Conservation (phyloP, 139 green algal species). For the Tetradesmus lagerheimii region DNA sequence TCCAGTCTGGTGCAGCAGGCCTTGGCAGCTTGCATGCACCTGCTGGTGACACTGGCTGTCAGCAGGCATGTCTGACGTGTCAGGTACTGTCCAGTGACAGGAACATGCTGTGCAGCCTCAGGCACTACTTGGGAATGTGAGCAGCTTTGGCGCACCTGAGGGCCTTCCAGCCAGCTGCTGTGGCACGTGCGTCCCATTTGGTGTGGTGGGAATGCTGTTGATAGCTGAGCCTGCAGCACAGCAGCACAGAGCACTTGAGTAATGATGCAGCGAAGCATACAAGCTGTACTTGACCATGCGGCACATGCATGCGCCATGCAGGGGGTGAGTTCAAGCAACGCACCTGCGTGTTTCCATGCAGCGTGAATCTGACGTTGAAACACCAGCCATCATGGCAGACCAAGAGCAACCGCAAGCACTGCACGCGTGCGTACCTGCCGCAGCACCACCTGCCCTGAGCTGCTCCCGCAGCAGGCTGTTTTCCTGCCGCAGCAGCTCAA, state of each 20-base stretch:
- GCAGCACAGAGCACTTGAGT: background rate
- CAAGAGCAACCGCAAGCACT: background rate
- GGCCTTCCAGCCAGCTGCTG: slow-evolving; percentile 11
- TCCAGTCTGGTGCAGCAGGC: too few relatives aligned
- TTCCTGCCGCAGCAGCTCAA: slow-evolving; percentile 79
- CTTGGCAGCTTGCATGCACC: too few relatives aligned
- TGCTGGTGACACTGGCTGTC: too few relatives aligned
- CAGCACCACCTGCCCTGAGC: slow-evolving; percentile 40
- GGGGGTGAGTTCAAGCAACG: too few relatives aligned
- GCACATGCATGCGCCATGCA: too few relatives aligned
- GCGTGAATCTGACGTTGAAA: background rate
- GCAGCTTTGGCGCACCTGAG: background rate
- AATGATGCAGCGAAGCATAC: background rate
- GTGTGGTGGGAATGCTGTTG: slow-evolving; percentile 26
- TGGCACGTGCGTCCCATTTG: background rate
- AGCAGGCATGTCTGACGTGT: background rate
- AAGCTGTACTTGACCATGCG: background rate
- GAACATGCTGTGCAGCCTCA: too few relatives aligned
- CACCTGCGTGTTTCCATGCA: too few relatives aligned
- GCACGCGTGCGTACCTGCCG: background rate
- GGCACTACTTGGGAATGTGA: too few relatives aligned
- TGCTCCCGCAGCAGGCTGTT: slow-evolving; percentile 67
- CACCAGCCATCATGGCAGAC: too few relatives aligned
- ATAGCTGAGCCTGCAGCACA: slow-evolving; percentile 14
- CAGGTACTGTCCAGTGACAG: background rate